Conservation (phyloP, 768 basidiomycete genomes). For the Boletus tomentosulus region DNA sequence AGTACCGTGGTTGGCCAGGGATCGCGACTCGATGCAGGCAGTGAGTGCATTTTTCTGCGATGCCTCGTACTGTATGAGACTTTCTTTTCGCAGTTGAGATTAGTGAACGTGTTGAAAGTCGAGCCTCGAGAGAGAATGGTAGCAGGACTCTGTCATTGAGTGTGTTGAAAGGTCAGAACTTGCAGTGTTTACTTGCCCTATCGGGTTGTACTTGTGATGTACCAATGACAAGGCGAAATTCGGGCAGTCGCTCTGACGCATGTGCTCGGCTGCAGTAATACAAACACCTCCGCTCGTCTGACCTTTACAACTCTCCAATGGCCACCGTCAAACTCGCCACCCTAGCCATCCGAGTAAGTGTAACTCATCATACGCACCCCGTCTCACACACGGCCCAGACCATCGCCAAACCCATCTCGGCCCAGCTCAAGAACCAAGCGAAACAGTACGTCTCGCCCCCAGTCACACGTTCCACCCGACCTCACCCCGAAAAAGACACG, state of each 20-base stretch:
- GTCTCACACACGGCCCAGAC: slow-evolving; percentile 43
- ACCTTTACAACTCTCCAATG: slow-evolving; percentile 36
- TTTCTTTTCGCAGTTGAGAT: not conserved
- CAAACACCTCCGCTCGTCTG: not conserved
- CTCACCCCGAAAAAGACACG: slow-evolving; percentile 46
- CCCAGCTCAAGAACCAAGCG: slow-evolving; percentile 64
- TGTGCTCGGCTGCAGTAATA: not conserved
- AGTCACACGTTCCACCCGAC: not conserved
- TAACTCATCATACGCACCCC: not conserved
- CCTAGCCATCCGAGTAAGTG: slow-evolving; percentile 64
- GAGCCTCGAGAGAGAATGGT: not conserved
- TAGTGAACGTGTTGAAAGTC: not conserved
- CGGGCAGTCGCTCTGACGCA: not conserved
- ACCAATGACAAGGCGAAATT: not conserved
- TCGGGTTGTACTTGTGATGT: too few relatives aligned
- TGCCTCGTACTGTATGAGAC: not conserved
- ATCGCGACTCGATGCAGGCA: not conserved
- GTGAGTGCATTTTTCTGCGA: not conserved
- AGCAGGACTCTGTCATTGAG: too few relatives aligned
- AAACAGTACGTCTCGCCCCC: slow-evolving; percentile 49
- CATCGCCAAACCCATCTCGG: slow-evolving; percentile 78
- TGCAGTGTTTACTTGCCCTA: too few relatives aligned
- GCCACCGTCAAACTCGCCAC: slow-evolving; percentile 73
- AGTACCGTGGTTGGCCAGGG: slow-evolving; percentile 4
- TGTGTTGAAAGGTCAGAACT: too few relatives aligned